Evolutionary conservation across 129 eudicot species (phyloP), one percentile per base, ranked within the genome.

Genomic region (Flaveria bidentis): DNA sequence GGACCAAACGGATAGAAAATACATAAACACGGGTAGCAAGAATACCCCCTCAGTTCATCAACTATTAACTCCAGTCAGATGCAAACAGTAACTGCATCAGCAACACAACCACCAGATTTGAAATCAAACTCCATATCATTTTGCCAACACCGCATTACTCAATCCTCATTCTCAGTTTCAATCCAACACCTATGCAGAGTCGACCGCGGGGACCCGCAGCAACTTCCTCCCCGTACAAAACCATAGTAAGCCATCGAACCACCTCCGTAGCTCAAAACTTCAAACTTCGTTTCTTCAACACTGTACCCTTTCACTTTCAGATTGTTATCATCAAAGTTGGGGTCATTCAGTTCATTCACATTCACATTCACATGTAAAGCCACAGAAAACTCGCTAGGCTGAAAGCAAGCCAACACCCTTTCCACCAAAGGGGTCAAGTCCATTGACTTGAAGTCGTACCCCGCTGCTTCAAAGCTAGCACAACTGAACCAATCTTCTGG

Each of bases 401-500:
- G 67, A 64, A 92, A 92, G 76, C 96, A 92, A 39, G 85, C 81
- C 90, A 92, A 55, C 11, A 88, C 98, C 87, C 94, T 82, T 61
- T 90, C 84, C 45, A 92, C n/a, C 72, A 92, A 68, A 52, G 18
- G n/a, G 50, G 53, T 46, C 87, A 90, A 76, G 44, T 85, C 85
- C 64, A 88, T 57, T 2, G 26, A 63, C 4, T 82, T 80, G 14
- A 87, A 84, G 71, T 89, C 86, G 7, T 92, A 92, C 6, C 94
- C 98, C 17, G 76, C 87, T 14, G 96, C 88, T 86, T 92, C 97
- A 72, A 92, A 92, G 23, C 97, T 92, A 7, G 96, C 93, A 12
- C 87, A 92, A 23, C 98, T 92, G 75, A 92, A 92, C 33, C 96
- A 96, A 51, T 92, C 98, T 78, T 92, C 98, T 2, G 97, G 96